phyloP scores from a whole-genome alignment of 352 stramenopile genomes.

The Phytophthora sansomeana region DNA sequence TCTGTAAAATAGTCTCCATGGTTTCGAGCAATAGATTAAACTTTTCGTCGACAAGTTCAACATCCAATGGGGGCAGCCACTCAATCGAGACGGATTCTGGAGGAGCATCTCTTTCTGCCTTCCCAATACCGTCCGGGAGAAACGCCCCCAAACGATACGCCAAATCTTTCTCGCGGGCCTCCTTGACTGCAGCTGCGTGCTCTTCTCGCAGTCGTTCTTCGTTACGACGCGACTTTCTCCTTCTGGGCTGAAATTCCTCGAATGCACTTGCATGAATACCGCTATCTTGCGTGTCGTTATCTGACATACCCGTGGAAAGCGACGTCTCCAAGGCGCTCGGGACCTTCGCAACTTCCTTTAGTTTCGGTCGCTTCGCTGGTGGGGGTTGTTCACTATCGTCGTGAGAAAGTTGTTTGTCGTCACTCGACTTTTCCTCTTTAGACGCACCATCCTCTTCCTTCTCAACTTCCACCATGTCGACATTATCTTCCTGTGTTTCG shows the following conservation, averaged over 20 bases:
- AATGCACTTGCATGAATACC: slow-evolving; percentile 32
- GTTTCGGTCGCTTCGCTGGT: slow-evolving; percentile 23
- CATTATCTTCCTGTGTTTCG: slow-evolving; percentile 12
- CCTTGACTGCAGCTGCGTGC: slow-evolving; percentile 68
- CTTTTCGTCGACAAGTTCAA: slow-evolving; percentile 37
- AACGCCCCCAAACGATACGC: slow-evolving; percentile 60
- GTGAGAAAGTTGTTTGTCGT: slow-evolving; percentile 1
- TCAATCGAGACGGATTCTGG: slow-evolving; percentile 20
- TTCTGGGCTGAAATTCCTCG: slow-evolving; percentile 35
- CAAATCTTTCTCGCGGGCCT: slow-evolving; percentile 67
- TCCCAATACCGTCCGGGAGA: slow-evolving; percentile 30
- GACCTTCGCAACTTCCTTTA: slow-evolving; percentile 13
- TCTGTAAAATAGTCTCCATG: slow-evolving; percentile 18
- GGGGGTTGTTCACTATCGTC: slow-evolving; percentile 10
- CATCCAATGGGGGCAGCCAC: slow-evolving; percentile 37
- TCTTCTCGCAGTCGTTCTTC: slow-evolving; percentile 76
- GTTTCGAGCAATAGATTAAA: slow-evolving; percentile 41
- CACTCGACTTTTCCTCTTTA: not conserved
- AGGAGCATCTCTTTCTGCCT: slow-evolving; percentile 6
- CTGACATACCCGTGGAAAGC: slow-evolving; percentile 24
- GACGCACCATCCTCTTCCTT: not conserved
- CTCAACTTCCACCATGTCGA: slow-evolving; percentile 1
- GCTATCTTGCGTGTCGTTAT: slow-evolving; percentile 62
- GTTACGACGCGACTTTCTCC: slow-evolving; percentile 72
- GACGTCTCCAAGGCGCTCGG: slow-evolving; percentile 19